Base-by-base conservation (phyloP, 2,329 filamentous ascomycete species). In the Canariomyces notabilis region DNA sequence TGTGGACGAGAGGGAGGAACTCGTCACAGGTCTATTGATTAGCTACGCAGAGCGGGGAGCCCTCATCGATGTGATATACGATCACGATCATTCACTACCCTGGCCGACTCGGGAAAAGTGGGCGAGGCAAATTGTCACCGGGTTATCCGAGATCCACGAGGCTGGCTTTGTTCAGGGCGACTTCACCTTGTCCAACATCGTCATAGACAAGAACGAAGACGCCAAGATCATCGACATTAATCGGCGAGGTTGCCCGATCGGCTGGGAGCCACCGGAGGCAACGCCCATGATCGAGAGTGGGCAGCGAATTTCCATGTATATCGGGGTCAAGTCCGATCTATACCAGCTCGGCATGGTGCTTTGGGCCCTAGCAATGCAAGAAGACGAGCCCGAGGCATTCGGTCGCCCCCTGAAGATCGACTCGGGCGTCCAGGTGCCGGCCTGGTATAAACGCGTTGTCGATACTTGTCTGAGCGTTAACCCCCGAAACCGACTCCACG, bases 211-310 rank as follows among this genome's bases (percentile, higher is more conserved):
- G 11, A 69, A 85, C 35, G 83, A 89, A 61, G 78, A 96, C 60
- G 93, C 91, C 7, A 91, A 94, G 60, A 97, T 98, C 56, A 98
- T 98, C 61, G 93, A 98, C 66, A 96, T 98, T 70, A 98, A 98
- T 68, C 79, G 93, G 45, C 78, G 93, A 58, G 93, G 93, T n/a
- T 98, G 93, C 59, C 93, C 93, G 0, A 87, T 97, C 4, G 91
- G 91, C 19, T 98, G 93, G 93, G 93, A 98, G 57, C 90, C 93
- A 2, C 93, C 93, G 4, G 93, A 98, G 67, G 85, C 94, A 46
- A 85, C 83, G 14, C 78, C 80, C 5, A 80, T 97, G 45, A 89
- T 97, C 50, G 83, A 91, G 54, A 90, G 83, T 64, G 87, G 87
- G 48, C 90, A 96, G 65, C 80, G 89, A 22, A 90, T 98, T 43